Percentiles rank a stretch among this genome's conserved stretches.
These are phyloP conservation scores for Pseudogymnoascus sp. DNA, from an alignment of 2,329 filamentous ascomycete genomes.

Conservation along the genomic window DNA sequence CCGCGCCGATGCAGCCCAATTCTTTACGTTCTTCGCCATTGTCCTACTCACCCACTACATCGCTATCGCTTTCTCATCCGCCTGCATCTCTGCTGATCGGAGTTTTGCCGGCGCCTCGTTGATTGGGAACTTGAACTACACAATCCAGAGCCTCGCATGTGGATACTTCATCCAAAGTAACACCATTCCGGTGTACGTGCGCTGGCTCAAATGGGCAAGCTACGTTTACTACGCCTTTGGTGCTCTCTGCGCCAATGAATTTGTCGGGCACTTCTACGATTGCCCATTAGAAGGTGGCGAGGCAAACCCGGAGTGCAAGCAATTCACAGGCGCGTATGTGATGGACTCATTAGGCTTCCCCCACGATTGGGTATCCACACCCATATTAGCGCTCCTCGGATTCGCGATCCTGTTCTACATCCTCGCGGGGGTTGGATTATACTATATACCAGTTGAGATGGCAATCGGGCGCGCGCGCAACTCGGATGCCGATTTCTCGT, in stretches of 20 bases:
- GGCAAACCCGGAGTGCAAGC: slow-evolving; percentile 54
- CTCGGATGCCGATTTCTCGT: slow-evolving; percentile 51
- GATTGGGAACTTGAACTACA: slow-evolving; percentile 64
- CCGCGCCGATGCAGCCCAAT: slow-evolving; percentile 51
- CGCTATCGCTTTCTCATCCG: slow-evolving; percentile 60
- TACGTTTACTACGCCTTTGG: slow-evolving; percentile 64
- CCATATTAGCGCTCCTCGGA: slow-evolving; percentile 52
- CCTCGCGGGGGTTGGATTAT: slow-evolving; percentile 52
- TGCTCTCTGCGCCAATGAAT: slow-evolving; percentile 64
- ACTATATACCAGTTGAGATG: slow-evolving; percentile 59
- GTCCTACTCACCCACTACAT: slow-evolving; percentile 65
- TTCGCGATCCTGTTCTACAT: slow-evolving; percentile 57
- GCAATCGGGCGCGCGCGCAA: slow-evolving; percentile 55
- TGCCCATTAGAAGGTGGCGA: slow-evolving; percentile 57
- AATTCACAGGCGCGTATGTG: slow-evolving; percentile 62
- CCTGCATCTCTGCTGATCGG: slow-evolving; percentile 55
- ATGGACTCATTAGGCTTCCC: slow-evolving; percentile 63
- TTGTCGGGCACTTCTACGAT: slow-evolving; percentile 61
- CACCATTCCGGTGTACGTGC: slow-evolving; percentile 66
- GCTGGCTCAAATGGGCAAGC: slow-evolving; percentile 64
- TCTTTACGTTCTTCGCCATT: slow-evolving; percentile 64
- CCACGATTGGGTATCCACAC: slow-evolving; percentile 55
- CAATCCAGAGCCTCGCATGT: slow-evolving; percentile 64
- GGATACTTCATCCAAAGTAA: slow-evolving; percentile 70
- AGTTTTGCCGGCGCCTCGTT: slow-evolving; percentile 63